Base-by-base conservation (phyloP, 2,329 filamentous ascomycete species). In the Xylaria sp. region DNA sequence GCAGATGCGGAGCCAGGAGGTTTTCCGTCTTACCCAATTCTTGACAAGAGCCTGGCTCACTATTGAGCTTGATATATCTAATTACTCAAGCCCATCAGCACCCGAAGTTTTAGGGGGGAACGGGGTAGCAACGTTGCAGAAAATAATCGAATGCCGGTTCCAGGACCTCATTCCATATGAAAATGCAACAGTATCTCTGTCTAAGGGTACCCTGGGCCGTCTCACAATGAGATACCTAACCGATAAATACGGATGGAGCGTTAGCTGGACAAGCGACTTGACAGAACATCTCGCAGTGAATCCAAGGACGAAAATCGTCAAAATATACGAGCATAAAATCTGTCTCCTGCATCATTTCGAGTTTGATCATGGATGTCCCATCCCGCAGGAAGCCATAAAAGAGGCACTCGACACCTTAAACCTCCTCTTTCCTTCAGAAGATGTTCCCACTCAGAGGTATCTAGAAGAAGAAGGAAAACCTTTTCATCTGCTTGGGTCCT, bases 321-420 rank as follows among this genome's bases (percentile, higher is more conserved):
- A 17, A n/a, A n/a, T 50, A 33, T 50, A 50, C 9, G 47, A 50
- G 47, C 47, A 50, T 33, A 50, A 50, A 33, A 25, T 50, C 27
- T 50, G 47, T 15, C 47, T 50, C 17, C n/a, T 50, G 17, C 47
- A 50, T 31, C 47, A 50, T 17, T 50, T 50, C 47, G 47, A 50
- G 47, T 50, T 50, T 5, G 27, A 17, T 4, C 5, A 50, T 25
- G 25, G 13, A n/a, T 50, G 47, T 9, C 47, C 47, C 13, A 50
- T 50, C 27, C 27, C 47, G 3, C 27, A 50, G 13, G 47, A 31
- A 17, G 47, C 27, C 27, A 50, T 50, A 17, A 29, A n/a, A 20
- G 47, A 50, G 27, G 47, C 27, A n/a, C 27, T 50, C 13, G 47
- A 50, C 27, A 50, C 47, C 17, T 17, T 31, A 17, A 50, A 50